Conservation (phyloP, 2,329 filamentous ascomycete species). For the Monosporascus cannonballus region DNA sequence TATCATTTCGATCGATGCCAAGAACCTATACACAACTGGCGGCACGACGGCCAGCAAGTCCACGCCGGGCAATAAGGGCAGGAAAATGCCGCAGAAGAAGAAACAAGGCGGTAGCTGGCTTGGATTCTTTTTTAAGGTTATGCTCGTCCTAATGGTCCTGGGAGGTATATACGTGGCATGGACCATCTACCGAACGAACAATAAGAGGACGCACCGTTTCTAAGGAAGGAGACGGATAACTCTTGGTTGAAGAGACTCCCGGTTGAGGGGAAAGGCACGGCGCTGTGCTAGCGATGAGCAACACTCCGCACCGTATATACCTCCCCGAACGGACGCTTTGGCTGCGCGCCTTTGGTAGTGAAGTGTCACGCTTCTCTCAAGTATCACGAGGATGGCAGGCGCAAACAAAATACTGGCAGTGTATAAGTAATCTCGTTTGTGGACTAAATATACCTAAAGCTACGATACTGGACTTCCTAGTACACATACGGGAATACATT, state of each 20-base stretch:
- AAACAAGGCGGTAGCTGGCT: constrained; percentile 48
- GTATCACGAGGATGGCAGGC: constrained; percentile 15
- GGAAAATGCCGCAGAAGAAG: constrained; percentile 33
- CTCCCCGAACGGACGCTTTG: constrained; percentile 12
- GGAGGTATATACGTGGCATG: constrained; percentile 79
- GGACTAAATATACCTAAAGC: constrained; percentile 15
- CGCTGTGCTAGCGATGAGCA: background rate
- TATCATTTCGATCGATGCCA: constrained; percentile 78
- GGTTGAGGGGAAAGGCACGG: background rate
- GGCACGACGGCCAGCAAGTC: constrained; percentile 36
- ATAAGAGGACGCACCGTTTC: constrained; percentile 53
- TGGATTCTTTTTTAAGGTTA: constrained; percentile 70
- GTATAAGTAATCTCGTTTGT: constrained; percentile 20
- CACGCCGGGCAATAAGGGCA: constrained; percentile 34
- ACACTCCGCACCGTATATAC: constrained; percentile 15
- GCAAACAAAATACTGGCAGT: constrained; percentile 11
- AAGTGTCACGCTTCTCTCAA: constrained; percentile 11
- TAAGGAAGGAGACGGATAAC: constrained; percentile 22
- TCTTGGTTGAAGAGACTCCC: background rate
- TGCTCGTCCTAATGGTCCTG: constrained; percentile 65
- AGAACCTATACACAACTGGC: constrained; percentile 74
- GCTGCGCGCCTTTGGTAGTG: constrained; percentile 7
- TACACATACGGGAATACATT: no score
- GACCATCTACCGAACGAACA: constrained; percentile 70
- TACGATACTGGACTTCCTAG: constrained; percentile 3